Percentiles rank a stretch among this genome's conserved stretches.
Evolutionary conservation across 2,329 filamentous ascomycete species (phyloP).

Genomic region (Hymenoscyphus fraxineus): DNA sequence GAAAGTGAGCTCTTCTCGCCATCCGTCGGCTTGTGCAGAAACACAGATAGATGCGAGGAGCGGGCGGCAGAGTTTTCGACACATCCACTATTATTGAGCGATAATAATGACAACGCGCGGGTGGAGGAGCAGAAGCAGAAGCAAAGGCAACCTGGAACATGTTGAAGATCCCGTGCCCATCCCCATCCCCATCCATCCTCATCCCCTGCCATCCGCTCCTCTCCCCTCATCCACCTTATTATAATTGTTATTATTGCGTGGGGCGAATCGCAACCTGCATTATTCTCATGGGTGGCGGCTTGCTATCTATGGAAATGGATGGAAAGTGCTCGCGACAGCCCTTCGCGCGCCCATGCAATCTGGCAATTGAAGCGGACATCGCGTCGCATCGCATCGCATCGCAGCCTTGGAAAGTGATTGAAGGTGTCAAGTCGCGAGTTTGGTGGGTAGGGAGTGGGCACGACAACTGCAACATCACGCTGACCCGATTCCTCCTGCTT

Average conservation of each 20-base stretch:
- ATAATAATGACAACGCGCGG: background rate
- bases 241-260: background rate
- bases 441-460: background rate
- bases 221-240: background rate
- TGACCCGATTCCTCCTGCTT: background rate
- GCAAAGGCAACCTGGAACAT: background rate
- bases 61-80: background rate
- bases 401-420: background rate
- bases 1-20: background rate
- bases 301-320: background rate
- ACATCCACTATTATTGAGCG: background rate
- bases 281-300: constrained; percentile 1
- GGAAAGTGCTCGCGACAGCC: background rate
- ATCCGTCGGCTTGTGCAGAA: background rate
- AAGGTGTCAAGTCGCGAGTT: background rate
- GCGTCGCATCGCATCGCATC: background rate
- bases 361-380: background rate
- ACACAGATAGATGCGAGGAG: background rate
- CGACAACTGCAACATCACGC: background rate
- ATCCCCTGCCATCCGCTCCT: background rate
- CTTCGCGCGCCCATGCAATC: background rate
- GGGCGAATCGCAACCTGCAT: background rate
- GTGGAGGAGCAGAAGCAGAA: too few species aligned
- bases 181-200: background rate
- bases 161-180: background rate